Evolutionary conservation across 495 filamentous ascomycete genomes (phyloP).

Genomic region (Astrothelium subdiscretum): DNA sequence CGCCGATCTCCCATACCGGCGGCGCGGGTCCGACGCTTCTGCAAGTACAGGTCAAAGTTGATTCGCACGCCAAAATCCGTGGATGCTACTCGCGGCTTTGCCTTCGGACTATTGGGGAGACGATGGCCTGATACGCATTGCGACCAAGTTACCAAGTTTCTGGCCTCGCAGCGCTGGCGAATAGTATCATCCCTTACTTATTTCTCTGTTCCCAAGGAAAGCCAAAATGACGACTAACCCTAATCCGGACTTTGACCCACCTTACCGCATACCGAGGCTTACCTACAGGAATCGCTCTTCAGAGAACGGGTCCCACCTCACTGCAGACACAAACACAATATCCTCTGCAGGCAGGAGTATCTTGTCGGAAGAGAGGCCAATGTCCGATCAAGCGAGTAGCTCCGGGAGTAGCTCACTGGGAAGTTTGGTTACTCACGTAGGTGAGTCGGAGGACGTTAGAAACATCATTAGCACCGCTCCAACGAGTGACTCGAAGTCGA

Average conservation of each 20-base stretch:
- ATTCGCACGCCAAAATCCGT: not conserved
- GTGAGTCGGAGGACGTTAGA: not conserved
- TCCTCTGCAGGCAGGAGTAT: not conserved
- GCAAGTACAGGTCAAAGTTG: not conserved
- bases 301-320: not conserved
- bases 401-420: not conserved
- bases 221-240: not conserved
- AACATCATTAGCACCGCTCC: not conserved
- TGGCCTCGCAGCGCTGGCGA: not conserved
- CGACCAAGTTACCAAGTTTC: not conserved
- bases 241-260: not conserved
- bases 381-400: not conserved
- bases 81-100: not conserved
- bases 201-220: not conserved
- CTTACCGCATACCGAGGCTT: conserved; percentile 14
- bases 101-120: not conserved
- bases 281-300: conserved; percentile 12
- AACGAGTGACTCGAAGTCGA: not conserved
- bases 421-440: not conserved
- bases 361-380: not conserved
- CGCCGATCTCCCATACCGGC: not conserved
- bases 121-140: not conserved
- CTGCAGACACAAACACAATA: not conserved
- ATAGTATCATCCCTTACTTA: not conserved
- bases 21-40: not conserved